phyloP scores from a whole-genome alignment of 2,329 filamentous ascomycete species.

The Ramularia endophylla region DNA sequence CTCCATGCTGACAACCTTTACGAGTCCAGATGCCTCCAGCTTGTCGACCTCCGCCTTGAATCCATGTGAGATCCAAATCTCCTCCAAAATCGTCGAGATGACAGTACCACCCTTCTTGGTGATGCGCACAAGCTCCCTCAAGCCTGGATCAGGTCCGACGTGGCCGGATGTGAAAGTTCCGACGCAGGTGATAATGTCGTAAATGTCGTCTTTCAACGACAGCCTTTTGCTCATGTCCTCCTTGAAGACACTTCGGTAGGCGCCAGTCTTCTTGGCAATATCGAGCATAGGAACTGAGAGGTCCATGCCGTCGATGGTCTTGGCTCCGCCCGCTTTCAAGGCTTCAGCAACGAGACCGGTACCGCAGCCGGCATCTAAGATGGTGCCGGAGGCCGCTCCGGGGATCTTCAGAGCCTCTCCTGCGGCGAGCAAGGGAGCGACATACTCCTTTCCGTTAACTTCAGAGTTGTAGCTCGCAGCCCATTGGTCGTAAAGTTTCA shows the following conservation, averaged over 20 bases:
- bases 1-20: constrained; percentile 33
- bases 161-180: constrained; percentile 53
- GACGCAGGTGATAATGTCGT: constrained; percentile 49
- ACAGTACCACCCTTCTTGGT: constrained; percentile 44
- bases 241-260: constrained; percentile 42
- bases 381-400: constrained; percentile 12
- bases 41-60: constrained; percentile 43
- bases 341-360: constrained; percentile 49
- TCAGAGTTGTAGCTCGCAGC: constrained; percentile 41
- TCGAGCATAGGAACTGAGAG: constrained; percentile 50
- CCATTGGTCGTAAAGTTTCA: constrained; percentile 42
- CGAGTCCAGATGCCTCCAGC: constrained; percentile 30
- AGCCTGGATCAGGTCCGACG: constrained; percentile 44
- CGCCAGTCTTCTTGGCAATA: constrained; percentile 44
- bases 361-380: constrained; percentile 52
- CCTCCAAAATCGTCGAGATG: constrained; percentile 47
- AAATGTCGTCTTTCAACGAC: constrained; percentile 35
- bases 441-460: constrained; percentile 37
- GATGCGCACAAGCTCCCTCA: constrained; percentile 48
- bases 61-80: constrained; percentile 45
- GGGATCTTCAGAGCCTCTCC: constrained; percentile 1
- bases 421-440: constrained; percentile 27
- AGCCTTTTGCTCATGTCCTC: constrained; percentile 46
- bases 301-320: constrained; percentile 49
- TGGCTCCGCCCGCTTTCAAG: constrained; percentile 40